A percentile compares a stretch with the other conserved stretches of the same genome.
Evolutionary conservation across 192 early-diverging fungal species (phyloP).

Genomic region (Coemansia sp.): DNA sequence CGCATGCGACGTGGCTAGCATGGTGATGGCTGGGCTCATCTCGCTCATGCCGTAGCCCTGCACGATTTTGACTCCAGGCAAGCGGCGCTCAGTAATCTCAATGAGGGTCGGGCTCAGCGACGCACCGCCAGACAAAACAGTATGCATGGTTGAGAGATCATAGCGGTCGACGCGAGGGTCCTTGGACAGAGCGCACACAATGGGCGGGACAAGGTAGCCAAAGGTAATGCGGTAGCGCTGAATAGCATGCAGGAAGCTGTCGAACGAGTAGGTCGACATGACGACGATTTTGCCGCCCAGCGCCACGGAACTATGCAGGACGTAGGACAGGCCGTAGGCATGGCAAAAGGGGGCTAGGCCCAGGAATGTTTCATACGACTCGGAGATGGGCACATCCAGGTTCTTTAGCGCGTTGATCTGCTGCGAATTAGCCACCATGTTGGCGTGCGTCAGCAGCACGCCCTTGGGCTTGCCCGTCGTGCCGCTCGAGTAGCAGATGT

Average conservation of each 20-base stretch:
- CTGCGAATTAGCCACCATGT: slow-evolving; percentile 63
- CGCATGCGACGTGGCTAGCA: slow-evolving; percentile 28
- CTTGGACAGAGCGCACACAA: slow-evolving; percentile 69
- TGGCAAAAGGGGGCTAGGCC: slow-evolving; percentile 69
- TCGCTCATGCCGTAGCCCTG: slow-evolving; percentile 73
- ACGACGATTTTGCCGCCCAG: slow-evolving; percentile 58
- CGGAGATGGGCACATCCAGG: slow-evolving; percentile 36
- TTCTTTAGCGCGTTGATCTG: slow-evolving; percentile 48
- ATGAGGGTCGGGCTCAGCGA: slow-evolving; percentile 66
- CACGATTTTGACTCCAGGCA: slow-evolving; percentile 41
- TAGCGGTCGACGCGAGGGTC: slow-evolving; percentile 68
- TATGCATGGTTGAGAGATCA: slow-evolving; percentile 63
- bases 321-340: slow-evolving; percentile 62
- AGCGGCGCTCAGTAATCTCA: slow-evolving; percentile 41
- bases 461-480: slow-evolving; percentile 68
- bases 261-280: slow-evolving; percentile 69
- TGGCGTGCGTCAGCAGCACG: slow-evolving; percentile 62
- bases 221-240: slow-evolving; percentile 64
- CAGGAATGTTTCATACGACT: slow-evolving; percentile 41
- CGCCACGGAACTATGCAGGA: slow-evolving; percentile 39
- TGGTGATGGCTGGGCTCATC: slow-evolving; percentile 48
- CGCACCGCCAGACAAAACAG: slow-evolving; percentile 74
- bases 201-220: slow-evolving; percentile 64
- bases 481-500: slow-evolving; percentile 68
- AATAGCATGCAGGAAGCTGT: slow-evolving; percentile 57